Percentiles rank a stretch among this genome's conserved stretches.
These are phyloP conservation scores for Ochromonas danica DNA, from an alignment of 108 stramenopile genomes.

Conservation along the genomic window DNA sequence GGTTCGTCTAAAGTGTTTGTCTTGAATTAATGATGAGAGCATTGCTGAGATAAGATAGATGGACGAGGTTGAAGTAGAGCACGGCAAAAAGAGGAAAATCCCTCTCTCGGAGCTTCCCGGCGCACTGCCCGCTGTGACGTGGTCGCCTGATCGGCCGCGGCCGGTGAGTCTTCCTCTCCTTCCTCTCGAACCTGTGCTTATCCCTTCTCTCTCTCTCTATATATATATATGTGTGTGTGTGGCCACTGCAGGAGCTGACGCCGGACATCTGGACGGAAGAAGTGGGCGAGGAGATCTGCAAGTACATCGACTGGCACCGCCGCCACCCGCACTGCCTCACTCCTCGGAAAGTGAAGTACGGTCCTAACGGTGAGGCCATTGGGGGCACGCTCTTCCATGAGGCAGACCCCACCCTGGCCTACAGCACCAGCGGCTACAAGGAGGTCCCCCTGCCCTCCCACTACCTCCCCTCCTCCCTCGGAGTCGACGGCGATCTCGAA, in stretches of 20 bases:
- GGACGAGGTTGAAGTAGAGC: no score
- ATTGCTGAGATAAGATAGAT: no score
- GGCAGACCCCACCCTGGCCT: not conserved
- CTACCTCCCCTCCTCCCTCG: not conserved
- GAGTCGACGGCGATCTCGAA: not conserved
- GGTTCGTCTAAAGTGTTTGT: no score
- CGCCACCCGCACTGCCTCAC: not conserved
- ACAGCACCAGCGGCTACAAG: not conserved
- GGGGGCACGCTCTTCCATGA: not conserved
- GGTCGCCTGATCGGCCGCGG: not conserved
- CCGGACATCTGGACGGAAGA: not conserved
- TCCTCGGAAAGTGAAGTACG: not conserved
- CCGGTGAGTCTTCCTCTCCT: not conserved
- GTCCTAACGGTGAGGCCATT: not conserved
- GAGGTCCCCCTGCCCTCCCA: not conserved
- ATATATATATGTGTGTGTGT: not conserved
- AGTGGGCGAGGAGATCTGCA: not conserved
- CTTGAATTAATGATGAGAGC: no score
- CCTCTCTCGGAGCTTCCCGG: no score
- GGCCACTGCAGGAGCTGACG: not conserved
- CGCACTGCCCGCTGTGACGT: not conserved
- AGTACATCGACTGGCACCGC: constrained; percentile 24
- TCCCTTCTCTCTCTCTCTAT: not conserved
- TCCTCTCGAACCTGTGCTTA: no score
- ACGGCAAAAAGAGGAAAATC: no score